phyloP scores from a whole-genome alignment of 257 asterid species.

The Henckelia pumila region DNA sequence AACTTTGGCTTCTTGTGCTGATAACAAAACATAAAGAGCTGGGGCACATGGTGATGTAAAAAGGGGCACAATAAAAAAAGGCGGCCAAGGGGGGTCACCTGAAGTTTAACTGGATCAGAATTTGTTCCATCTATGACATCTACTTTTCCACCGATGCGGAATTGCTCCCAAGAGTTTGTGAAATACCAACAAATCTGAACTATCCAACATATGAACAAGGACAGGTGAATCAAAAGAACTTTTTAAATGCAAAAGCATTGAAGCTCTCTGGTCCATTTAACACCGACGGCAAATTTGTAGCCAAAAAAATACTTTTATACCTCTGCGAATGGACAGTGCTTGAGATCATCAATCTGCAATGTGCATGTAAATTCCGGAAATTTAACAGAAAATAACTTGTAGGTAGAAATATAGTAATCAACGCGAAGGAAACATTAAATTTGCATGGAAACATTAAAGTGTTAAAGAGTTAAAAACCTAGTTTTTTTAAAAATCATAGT shows the following conservation, averaged over 20 bases:
- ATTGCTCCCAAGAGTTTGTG: constrained; percentile 93
- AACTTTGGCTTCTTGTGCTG: neutral
- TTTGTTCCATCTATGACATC: constrained; percentile 65
- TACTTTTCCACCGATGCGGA: constrained; percentile 67
- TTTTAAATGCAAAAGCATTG: constrained; percentile 6
- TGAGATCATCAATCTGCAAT: constrained; percentile 79
- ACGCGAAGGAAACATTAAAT: neutral
- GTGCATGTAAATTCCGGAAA: neutral
- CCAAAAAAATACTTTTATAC: constrained; percentile 30
- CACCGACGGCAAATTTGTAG: neutral
- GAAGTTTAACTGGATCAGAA: constrained; percentile 58
- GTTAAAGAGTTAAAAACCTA: neutral
- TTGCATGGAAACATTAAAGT: neutral
- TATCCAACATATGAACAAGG: constrained; percentile 2
- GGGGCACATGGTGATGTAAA: neutral
- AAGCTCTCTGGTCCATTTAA: neutral
- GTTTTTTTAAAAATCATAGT: neutral
- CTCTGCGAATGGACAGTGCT: constrained; percentile 81
- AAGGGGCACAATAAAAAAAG: neutral
- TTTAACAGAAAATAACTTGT: neutral
- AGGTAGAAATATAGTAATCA: neutral
- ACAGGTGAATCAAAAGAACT: neutral
- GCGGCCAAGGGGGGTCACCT: constrained; percentile 37
- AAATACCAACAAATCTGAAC: constrained; percentile 91
- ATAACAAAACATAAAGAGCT: neutral